phyloP scores from a whole-genome alignment of 768 basidiomycete genomes.

The Hortiboletus campestris region DNA sequence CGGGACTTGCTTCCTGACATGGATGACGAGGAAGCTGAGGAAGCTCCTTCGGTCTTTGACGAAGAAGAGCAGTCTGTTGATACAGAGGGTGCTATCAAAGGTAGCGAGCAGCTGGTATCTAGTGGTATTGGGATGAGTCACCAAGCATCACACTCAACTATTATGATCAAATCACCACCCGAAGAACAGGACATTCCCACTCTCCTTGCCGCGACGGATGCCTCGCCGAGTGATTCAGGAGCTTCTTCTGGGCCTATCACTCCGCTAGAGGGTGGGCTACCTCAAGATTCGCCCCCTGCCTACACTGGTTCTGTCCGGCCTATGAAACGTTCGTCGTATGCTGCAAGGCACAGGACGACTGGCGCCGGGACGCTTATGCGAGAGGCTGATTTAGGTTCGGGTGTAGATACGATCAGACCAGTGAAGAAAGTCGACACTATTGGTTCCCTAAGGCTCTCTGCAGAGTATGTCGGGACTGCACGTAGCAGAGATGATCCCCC shows the following conservation, averaged over 20 bases:
- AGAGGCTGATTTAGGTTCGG: conserved; percentile 83
- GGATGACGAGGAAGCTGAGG: conserved; percentile 51
- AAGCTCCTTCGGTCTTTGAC: conserved; percentile 38
- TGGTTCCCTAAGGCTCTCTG: conserved; percentile 72
- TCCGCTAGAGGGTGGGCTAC: conserved; percentile 32
- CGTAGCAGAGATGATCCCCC: conserved; percentile 52
- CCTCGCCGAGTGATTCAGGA: conserved; percentile 41
- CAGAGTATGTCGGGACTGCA: conserved; percentile 77
- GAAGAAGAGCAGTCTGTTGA: conserved; percentile 55
- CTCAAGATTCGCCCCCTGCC: conserved; percentile 68
- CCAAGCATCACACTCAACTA: conserved; percentile 66
- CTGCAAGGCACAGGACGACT: conserved; percentile 60
- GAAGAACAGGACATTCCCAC: conserved; percentile 44
- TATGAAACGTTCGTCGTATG: conserved; percentile 72
- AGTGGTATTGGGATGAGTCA: conserved; percentile 48
- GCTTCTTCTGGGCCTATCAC: conserved; percentile 37
- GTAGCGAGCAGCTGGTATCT: conserved; percentile 49
- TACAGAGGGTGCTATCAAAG: conserved; percentile 61
- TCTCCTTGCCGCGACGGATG: conserved; percentile 36
- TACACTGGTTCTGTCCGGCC: conserved; percentile 67
- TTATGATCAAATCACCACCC: conserved; percentile 53
- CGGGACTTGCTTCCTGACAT: conserved; percentile 65
- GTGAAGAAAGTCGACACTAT: conserved; percentile 87
- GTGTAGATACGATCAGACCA: conserved; percentile 88
- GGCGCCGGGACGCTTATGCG: conserved; percentile 72